phyloP scores from a whole-genome alignment of 2,329 filamentous ascomycete species.

The Metarhizium guizhouense region DNA sequence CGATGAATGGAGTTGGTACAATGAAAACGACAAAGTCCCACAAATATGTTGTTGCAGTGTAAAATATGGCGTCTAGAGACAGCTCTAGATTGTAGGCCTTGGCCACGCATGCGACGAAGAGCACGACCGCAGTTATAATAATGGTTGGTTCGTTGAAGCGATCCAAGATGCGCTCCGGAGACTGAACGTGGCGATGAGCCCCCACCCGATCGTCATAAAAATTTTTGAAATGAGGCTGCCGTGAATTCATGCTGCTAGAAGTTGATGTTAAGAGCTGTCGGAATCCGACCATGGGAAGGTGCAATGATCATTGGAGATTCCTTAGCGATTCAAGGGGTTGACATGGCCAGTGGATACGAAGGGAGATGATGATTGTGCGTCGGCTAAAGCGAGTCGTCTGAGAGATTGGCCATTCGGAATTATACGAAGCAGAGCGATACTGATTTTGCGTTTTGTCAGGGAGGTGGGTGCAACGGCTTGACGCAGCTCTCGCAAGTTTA shows the following conservation, averaged over 20 bases:
- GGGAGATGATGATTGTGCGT: not conserved
- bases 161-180: slow-evolving; percentile 19
- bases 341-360: not conserved
- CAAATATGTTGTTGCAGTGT: slow-evolving; percentile 31
- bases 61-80: slow-evolving; percentile 18
- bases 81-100: slow-evolving; percentile 24
- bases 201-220: slow-evolving; percentile 27
- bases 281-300: not conserved
- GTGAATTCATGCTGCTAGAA: slow-evolving; percentile 25
- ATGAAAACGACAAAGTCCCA: slow-evolving; percentile 54
- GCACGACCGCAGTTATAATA: slow-evolving; percentile 23
- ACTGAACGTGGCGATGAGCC: slow-evolving; percentile 21
- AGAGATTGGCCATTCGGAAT: not conserved
- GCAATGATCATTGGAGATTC: slow-evolving; percentile 5
- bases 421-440: too few species aligned
- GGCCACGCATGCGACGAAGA: slow-evolving; percentile 24
- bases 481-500: too few species aligned
- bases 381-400: not conserved
- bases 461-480: too few species aligned
- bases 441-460: too few species aligned
- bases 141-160: slow-evolving; percentile 25
- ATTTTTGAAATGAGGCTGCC: slow-evolving; percentile 20
- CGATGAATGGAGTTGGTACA: slow-evolving; percentile 47
- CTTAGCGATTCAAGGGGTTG: slow-evolving; percentile 2
- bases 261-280: slow-evolving; percentile 12